Percentiles rank a stretch among this genome's conserved stretches.
Evolutionary conservation across 164 flowering plant species (phyloP).

Genomic region (Kingdonia uniflora): DNA sequence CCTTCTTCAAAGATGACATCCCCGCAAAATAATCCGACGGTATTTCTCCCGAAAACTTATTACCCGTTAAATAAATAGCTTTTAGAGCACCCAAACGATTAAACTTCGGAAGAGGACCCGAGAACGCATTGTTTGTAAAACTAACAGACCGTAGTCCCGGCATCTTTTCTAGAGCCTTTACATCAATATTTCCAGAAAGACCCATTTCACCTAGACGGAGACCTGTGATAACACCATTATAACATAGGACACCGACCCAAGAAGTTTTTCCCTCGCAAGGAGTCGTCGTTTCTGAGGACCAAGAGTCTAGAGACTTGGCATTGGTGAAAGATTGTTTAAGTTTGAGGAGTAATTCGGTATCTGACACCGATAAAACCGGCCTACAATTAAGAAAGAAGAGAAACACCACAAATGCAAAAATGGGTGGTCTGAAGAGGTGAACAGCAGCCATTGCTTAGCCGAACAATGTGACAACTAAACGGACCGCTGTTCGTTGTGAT

Average conservation of each 20-base stretch:
- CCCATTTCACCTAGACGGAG: conserved; percentile 33
- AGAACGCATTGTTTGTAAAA: conserved; percentile 39
- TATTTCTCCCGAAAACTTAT: conserved; percentile 60
- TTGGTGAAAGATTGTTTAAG: conserved; percentile 43
- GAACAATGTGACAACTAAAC: neutral
- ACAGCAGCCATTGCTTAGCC: conserved; percentile 47
- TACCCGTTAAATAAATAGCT: conserved; percentile 33
- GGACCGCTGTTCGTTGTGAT: neutral
- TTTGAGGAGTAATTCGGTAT: conserved; percentile 44
- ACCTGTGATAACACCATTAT: conserved; percentile 26
- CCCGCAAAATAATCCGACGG: conserved; percentile 30
- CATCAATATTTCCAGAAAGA: conserved; percentile 44
- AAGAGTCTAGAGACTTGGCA: conserved; percentile 22
- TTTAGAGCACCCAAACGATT: conserved; percentile 40
- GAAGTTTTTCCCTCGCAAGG: conserved; percentile 24
- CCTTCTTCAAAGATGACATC: conserved; percentile 45
- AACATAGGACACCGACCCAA: conserved; percentile 63
- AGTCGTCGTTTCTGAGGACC: conserved; percentile 24
- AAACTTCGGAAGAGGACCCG: conserved; percentile 58
- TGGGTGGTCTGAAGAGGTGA: conserved; percentile 14
- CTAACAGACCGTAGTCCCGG: conserved; percentile 34
- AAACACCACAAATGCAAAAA: conserved; percentile 9
- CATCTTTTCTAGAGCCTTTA: conserved; percentile 29
- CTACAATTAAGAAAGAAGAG: conserved; percentile 6
- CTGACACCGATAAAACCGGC: conserved; percentile 20